phyloP scores from a whole-genome alignment of 1,139 yeast genomes.

The Kodamaea fungicola region DNA sequence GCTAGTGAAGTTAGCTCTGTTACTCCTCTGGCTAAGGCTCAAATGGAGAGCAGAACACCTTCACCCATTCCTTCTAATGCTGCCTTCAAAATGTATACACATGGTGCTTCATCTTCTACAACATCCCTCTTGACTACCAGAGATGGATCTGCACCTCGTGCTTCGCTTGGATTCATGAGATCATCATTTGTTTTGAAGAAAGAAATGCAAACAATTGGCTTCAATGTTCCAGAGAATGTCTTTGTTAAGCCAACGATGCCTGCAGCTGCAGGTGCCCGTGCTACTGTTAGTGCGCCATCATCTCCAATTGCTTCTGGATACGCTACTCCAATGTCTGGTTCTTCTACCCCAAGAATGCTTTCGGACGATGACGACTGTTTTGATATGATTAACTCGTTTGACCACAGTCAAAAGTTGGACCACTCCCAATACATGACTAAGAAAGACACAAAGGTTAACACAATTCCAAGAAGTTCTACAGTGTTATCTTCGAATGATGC shows the following conservation, averaged over 20 bases:
- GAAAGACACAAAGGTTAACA: neutral
- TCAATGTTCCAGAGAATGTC: slow-evolving; percentile 31
- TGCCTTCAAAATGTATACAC: slow-evolving; percentile 6
- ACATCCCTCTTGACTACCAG: slow-evolving; percentile 6
- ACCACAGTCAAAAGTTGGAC: neutral
- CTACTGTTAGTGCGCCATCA: slow-evolving; percentile 1
- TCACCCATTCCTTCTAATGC: slow-evolving; percentile 5
- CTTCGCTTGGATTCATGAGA: slow-evolving; percentile 25
- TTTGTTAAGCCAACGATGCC: slow-evolving; percentile 26
- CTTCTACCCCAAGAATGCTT: slow-evolving; percentile 9
- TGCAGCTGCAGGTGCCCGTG: slow-evolving; percentile 12
- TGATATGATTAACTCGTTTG: slow-evolving; percentile 7
- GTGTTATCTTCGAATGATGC: slow-evolving; percentile 8
- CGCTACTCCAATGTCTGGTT: slow-evolving; percentile 5
- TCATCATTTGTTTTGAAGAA: slow-evolving; percentile 26
- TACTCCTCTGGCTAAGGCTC: slow-evolving; percentile 9
- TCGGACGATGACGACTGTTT: slow-evolving; percentile 8
- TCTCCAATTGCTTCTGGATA: slow-evolving; percentile 1
- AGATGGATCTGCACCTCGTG: slow-evolving; percentile 11
- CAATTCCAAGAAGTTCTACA: slow-evolving; percentile 2
- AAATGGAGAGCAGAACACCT: slow-evolving; percentile 4
- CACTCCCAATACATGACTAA: neutral
- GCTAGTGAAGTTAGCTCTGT: slow-evolving; percentile 14
- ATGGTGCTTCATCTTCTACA: slow-evolving; percentile 5
- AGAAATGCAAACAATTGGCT: slow-evolving; percentile 25